phyloP scores from a whole-genome alignment of 805 yeast species.

The Spathaspora arborariae region DNA sequence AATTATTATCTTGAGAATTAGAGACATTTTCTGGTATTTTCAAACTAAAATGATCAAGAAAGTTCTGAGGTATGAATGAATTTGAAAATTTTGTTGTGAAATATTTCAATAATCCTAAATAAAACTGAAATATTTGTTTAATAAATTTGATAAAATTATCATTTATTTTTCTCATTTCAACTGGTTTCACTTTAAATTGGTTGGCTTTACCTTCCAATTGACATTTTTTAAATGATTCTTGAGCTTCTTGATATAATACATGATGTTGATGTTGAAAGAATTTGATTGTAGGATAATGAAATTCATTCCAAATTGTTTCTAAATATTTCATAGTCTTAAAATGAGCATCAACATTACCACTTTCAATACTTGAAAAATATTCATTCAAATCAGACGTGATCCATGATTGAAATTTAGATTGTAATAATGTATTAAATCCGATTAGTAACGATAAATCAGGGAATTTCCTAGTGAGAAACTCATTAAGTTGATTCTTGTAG shows the following conservation, averaged over 20 bases:
- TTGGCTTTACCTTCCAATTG: slow-evolving; percentile 10
- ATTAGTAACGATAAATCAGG: slow-evolving; percentile 42
- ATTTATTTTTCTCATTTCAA: slow-evolving; percentile 56
- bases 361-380: slow-evolving; percentile 19
- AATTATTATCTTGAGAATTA: slow-evolving; percentile 10
- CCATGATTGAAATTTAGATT: slow-evolving; percentile 43
- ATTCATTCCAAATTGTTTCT: slow-evolving; percentile 54
- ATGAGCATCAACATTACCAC: slow-evolving; percentile 11
- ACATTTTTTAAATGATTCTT: slow-evolving; percentile 14
- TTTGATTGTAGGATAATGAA: slow-evolving; percentile 63
- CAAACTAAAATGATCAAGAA: slow-evolving; percentile 24
- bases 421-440: slow-evolving; percentile 48
- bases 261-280: slow-evolving; percentile 45
- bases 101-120: slow-evolving; percentile 37
- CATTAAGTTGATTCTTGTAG: slow-evolving; percentile 17
- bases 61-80: slow-evolving; percentile 30
- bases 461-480: slow-evolving; percentile 15
- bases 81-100: slow-evolving; percentile 35
- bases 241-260: slow-evolving; percentile 16
- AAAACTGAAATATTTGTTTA: slow-evolving; percentile 46
- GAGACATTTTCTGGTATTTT: slow-evolving; percentile 12
- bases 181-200: slow-evolving; percentile 32
- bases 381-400: slow-evolving; percentile 33
- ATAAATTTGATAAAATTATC: slow-evolving; percentile 48
- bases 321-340: slow-evolving; percentile 34